These are phyloP conservation scores for Rhizopus stolonifer DNA, from an alignment of 371 early-diverging fungal species.

Conservation along the genomic window DNA sequence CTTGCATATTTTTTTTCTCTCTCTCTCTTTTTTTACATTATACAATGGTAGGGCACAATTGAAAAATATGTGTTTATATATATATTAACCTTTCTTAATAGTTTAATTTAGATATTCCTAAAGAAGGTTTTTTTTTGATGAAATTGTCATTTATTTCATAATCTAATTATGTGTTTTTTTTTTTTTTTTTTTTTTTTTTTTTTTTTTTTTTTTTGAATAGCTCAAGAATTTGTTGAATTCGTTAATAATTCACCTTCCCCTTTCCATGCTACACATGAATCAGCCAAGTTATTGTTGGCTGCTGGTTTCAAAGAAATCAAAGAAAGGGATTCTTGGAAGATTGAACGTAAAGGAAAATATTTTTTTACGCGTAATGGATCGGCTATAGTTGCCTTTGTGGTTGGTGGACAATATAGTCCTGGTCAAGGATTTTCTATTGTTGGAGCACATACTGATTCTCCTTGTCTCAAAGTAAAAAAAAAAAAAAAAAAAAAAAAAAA, in stretches of 20 bases:
- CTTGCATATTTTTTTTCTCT: background rate
- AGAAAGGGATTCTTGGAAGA: constrained; percentile 83
- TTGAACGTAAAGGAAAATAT: constrained; percentile 84
- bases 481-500: background rate
- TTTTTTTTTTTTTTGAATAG: too few species aligned
- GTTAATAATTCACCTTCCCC: constrained; percentile 92
- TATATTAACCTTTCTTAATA: background rate
- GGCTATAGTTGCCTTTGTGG: constrained; percentile 90
- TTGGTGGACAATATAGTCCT: constrained; percentile 82
- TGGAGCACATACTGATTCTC: constrained; percentile 97
- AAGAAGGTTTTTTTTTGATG: background rate
- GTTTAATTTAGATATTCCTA: background rate
- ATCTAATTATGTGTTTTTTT: too few species aligned
- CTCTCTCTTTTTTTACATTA: background rate
- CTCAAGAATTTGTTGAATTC: constrained; percentile 73
- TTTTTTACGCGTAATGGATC: constrained; percentile 94
- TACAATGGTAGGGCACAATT: too few species aligned
- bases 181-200: too few species aligned
- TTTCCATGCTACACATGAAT: constrained; percentile 90
- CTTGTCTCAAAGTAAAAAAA: constrained; percentile 88
- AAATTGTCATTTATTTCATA: too few species aligned
- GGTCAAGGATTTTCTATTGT: constrained; percentile 88
- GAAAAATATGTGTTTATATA: background rate
- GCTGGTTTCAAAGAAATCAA: constrained; percentile 85
- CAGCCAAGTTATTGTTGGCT: constrained; percentile 58